A percentile compares a stretch with the other conserved stretches of the same genome.
Evolutionary conservation across 257 asterid genomes (phyloP).

Genomic region (Apocynum venetum): DNA sequence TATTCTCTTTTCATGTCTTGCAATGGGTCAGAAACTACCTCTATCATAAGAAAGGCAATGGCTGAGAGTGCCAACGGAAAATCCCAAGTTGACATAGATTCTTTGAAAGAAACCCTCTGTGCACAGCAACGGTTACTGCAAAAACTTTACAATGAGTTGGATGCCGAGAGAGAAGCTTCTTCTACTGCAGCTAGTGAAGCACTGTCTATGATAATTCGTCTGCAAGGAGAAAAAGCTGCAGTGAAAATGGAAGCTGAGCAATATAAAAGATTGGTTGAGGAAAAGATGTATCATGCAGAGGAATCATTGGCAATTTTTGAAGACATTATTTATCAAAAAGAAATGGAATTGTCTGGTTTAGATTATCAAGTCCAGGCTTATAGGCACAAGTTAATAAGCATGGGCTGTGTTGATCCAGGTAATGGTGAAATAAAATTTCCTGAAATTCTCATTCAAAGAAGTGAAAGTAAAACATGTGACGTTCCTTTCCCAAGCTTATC

Average conservation of each 20-base stretch:
- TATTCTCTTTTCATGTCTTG: not conserved
- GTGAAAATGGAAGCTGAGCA: conserved; percentile 92
- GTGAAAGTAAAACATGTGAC: conserved; percentile 33
- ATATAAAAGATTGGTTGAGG: conserved; percentile 79
- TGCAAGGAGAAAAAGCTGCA: conserved; percentile 84
- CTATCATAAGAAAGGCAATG: conserved; percentile 26
- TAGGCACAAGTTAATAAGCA: conserved; percentile 53
- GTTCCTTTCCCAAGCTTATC: conserved; percentile 26
- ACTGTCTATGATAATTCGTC: conserved; percentile 64
- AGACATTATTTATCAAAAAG: conserved; percentile 76
- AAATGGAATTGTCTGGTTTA: conserved; percentile 76
- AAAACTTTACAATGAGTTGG: conserved; percentile 73
- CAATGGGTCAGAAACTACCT: not conserved
- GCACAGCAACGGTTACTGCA: conserved; percentile 76
- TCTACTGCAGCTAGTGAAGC: conserved; percentile 87
- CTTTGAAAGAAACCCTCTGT: conserved; percentile 61
- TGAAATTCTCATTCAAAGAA: conserved; percentile 49
- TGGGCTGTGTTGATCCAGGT: conserved; percentile 62
- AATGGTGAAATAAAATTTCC: conserved; percentile 46
- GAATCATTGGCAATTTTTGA: conserved; percentile 75
- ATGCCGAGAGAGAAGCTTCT: conserved; percentile 87
- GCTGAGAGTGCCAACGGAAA: conserved; percentile 33
- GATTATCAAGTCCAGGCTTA: conserved; percentile 80
- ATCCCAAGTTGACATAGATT: conserved; percentile 41
- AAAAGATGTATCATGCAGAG: conserved; percentile 79